Evolutionary conservation across 768 basidiomycete genomes (phyloP).

Genomic region (Amanita polypyramis): DNA sequence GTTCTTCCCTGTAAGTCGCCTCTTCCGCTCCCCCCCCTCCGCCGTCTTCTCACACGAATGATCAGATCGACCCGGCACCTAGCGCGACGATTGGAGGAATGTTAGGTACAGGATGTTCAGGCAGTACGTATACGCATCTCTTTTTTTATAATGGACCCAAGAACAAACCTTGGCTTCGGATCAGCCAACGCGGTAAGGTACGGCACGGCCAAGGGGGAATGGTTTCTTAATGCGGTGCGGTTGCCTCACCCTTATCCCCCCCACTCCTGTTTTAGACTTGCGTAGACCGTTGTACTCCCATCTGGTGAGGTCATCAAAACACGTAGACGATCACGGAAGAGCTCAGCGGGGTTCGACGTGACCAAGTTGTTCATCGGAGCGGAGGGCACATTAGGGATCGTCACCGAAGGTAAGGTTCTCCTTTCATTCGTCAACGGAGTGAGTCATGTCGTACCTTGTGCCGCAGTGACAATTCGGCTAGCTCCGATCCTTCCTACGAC

Average conservation of each 20-base stretch:
- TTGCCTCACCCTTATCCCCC: neutral
- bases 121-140: conserved; percentile 36
- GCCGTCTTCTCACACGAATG: neutral
- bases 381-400: conserved; percentile 70
- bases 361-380: conserved; percentile 86
- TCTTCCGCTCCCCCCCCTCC: neutral
- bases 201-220: conserved; percentile 83
- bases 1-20: conserved; percentile 63
- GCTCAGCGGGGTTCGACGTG: conserved; percentile 77
- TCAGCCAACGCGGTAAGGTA: conserved; percentile 75
- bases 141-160: neutral
- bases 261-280: conserved; percentile 24
- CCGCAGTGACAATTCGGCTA: conserved; percentile 70
- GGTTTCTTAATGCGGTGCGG: conserved; percentile 75
- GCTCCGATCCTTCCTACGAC: conserved; percentile 75
- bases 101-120: conserved; percentile 80
- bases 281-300: conserved; percentile 80
- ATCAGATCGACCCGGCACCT: conserved; percentile 65
- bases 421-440: neutral
- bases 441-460: neutral
- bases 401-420: conserved; percentile 59
- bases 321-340: conserved; percentile 66
- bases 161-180: neutral
- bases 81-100: conserved; percentile 81
- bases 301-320: conserved; percentile 89